Conservation (phyloP, 805 yeast species). For the Teunomyces atbi region DNA sequence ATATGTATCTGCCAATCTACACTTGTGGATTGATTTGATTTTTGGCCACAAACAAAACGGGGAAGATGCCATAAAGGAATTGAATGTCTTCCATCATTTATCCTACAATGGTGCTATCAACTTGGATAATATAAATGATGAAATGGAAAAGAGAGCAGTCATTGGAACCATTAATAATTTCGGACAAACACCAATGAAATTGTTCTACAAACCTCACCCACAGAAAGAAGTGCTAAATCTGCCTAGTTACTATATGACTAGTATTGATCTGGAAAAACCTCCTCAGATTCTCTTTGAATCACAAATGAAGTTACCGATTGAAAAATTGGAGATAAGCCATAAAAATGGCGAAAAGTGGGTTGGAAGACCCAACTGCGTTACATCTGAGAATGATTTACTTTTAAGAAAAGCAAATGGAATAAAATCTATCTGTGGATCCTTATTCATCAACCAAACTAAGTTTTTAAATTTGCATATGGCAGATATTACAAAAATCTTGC, state of each 20-base stretch:
- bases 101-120: slow-evolving; percentile 85
- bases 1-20: slow-evolving; percentile 71
- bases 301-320: slow-evolving; percentile 38
- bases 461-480: slow-evolving; percentile 44
- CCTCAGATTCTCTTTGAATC: slow-evolving; percentile 47
- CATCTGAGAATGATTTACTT: slow-evolving; percentile 35
- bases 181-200: slow-evolving; percentile 83
- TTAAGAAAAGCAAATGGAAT: slow-evolving; percentile 28
- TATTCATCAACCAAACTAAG: slow-evolving; percentile 40
- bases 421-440: slow-evolving; percentile 25
- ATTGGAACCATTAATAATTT: slow-evolving; percentile 87
- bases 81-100: slow-evolving; percentile 79
- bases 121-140: slow-evolving; percentile 70
- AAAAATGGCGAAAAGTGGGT: slow-evolving; percentile 45
- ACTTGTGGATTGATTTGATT: slow-evolving; percentile 81
- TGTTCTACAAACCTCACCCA: slow-evolving; percentile 71
- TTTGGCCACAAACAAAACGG: slow-evolving; percentile 85
- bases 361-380: slow-evolving; percentile 43
- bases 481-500: slow-evolving; percentile 37
- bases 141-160: slow-evolving; percentile 68
- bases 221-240: slow-evolving; percentile 36
- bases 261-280: slow-evolving; percentile 24
- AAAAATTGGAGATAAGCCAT: slow-evolving; percentile 43
- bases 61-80: slow-evolving; percentile 56
- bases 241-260: slow-evolving; percentile 34